Base-by-base conservation (phyloP, 352 stramenopile genomes). In the Peronospora tabacina region DNA sequence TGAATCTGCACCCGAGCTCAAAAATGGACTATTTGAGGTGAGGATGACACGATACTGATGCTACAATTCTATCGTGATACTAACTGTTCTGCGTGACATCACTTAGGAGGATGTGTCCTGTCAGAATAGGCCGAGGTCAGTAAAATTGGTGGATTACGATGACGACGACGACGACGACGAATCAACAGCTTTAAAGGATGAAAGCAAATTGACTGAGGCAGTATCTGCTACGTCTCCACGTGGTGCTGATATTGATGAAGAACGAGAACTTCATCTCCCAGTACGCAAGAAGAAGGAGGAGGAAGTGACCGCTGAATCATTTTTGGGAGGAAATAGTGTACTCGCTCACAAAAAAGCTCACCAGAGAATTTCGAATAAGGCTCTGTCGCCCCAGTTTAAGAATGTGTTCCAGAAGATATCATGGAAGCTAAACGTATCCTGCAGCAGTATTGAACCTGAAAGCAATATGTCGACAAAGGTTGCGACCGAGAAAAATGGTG, bases 331-430 rank as follows among this genome's bases (percentile, higher is more conserved):
- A 29, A 66, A 63, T 8, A 63, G 52, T 3, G 48, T 75, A 16
- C 49, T 72, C 12, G 56, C 61, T 37, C 61, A 67, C 16, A 80
- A 77, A 35, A 87, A 80, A 44, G 48, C 67, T 32, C 69, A 63
- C 10, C 39, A 64, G 26, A 71, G 68, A 35, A 49, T 34, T 3
- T 52, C 44, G 20, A 71, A 62, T 49, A 73, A 70, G 20, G 44
- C 39, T 37, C 49, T 54, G 36, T 87, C 73, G 13, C 76, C 76
- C 3, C 70, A 85, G 35, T 73, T 78, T 40, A 90, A 90, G 59
- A 82, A 63, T 51, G 80, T 90, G 61, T 87, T 90, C 49, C 65
- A 86, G 63, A 81, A 82, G 40, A 86, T 87, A 41, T 81, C 78
- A 17, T 86, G 75, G 76, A 83, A 84, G 33, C 60, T 68, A 7